Evolutionary conservation across 2,329 filamentous ascomycete genomes (phyloP).

Genomic region (Penicillium nordicum): DNA sequence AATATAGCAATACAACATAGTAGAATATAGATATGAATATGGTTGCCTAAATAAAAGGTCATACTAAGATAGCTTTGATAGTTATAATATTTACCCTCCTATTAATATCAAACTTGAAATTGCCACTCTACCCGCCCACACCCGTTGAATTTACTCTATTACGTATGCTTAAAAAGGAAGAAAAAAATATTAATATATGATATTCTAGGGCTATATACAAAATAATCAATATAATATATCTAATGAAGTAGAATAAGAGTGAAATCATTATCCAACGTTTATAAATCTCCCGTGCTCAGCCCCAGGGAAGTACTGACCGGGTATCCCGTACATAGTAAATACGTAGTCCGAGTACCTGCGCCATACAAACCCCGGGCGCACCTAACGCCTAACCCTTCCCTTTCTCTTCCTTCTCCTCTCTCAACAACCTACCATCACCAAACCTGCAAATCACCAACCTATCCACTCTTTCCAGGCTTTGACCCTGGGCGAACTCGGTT

Average conservation of each 20-base stretch:
- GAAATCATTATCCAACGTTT: background rate
- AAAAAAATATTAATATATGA: background rate
- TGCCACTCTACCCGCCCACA: constrained; percentile 7
- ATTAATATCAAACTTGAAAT: background rate
- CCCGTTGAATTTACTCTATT: constrained; percentile 3
- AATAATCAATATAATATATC: no score
- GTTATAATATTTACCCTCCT: background rate
- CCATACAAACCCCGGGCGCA: constrained; percentile 18
- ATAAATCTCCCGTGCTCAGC: constrained; percentile 19
- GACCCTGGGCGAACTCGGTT: constrained; percentile 13
- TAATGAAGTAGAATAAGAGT: background rate
- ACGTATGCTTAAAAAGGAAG: constrained; percentile 1
- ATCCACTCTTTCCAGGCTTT: constrained; percentile 14
- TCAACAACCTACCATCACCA: constrained; percentile 17
- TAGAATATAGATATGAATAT: background rate
- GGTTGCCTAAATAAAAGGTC: background rate
- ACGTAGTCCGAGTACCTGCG: constrained; percentile 19
- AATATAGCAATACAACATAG: background rate
- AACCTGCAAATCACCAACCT: constrained; percentile 11
- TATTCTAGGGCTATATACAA: background rate
- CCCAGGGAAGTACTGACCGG: constrained; percentile 13
- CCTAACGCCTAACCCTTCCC: constrained; percentile 17
- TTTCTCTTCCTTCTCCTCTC: constrained; percentile 16
- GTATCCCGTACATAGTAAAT: constrained; percentile 17
- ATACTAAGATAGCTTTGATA: background rate